These are phyloP conservation scores for Xylaria sp. DNA, from an alignment of 2,329 filamentous ascomycete genomes.

Conservation along the genomic window DNA sequence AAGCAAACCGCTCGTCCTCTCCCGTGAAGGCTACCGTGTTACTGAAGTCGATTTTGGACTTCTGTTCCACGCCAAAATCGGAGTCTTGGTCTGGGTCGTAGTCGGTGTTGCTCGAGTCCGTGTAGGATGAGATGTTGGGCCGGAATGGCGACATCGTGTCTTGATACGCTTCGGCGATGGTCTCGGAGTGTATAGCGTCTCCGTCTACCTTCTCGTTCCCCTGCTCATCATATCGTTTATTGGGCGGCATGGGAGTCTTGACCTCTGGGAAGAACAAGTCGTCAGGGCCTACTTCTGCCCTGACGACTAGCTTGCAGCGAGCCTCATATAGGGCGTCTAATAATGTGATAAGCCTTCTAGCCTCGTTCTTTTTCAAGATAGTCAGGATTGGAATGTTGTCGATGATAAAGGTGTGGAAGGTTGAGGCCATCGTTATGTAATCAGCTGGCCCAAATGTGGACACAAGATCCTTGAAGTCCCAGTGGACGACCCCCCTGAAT, in stretches of 20 bases:
- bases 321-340: slow-evolving; percentile 82
- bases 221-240: slow-evolving; percentile 40
- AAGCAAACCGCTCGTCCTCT: slow-evolving; percentile 81
- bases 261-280: slow-evolving; percentile 76
- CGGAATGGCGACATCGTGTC: slow-evolving; percentile 77
- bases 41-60: slow-evolving; percentile 62
- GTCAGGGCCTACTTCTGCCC: slow-evolving; percentile 69
- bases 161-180: slow-evolving; percentile 75
- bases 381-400: slow-evolving; percentile 70
- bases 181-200: slow-evolving; percentile 66
- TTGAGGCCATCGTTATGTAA: slow-evolving; percentile 80
- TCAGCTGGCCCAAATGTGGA: slow-evolving; percentile 74
- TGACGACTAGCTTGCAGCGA: slow-evolving; percentile 73
- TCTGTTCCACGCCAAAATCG: slow-evolving; percentile 50
- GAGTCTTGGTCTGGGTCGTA: slow-evolving; percentile 62
- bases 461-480: slow-evolving; percentile 71
- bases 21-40: slow-evolving; percentile 72
- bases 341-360: slow-evolving; percentile 76
- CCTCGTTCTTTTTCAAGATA: slow-evolving; percentile 75
- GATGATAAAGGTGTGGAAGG: slow-evolving; percentile 77
- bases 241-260: slow-evolving; percentile 16
- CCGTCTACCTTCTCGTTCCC: slow-evolving; percentile 34
- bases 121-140: slow-evolving; percentile 74
- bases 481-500: slow-evolving; percentile 60
- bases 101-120: slow-evolving; percentile 46